phyloP scores from a whole-genome alignment of 345 rosid genomes.

The Litchi chinensis region DNA sequence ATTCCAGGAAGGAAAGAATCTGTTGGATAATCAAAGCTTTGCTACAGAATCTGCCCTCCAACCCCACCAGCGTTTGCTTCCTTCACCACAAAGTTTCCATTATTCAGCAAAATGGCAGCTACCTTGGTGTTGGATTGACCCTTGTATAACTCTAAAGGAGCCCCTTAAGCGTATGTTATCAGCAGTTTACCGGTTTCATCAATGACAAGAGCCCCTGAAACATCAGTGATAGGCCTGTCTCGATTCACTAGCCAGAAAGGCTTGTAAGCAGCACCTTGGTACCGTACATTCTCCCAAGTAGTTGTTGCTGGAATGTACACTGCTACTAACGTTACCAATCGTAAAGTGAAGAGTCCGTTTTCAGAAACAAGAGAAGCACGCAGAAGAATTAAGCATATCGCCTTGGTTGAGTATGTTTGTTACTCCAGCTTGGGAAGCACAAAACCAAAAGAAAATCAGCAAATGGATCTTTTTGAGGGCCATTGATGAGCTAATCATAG shows the following conservation, averaged over 20 bases:
- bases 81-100: background rate
- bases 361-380: background rate
- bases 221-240: background rate
- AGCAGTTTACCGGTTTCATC: background rate
- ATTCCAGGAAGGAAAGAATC: background rate
- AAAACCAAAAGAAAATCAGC: background rate
- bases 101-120: background rate
- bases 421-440: background rate
- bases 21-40: slow-evolving; percentile 7
- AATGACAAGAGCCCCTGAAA: background rate
- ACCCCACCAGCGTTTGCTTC: no score
- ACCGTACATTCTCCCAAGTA: no score
- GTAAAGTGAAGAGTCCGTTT: slow-evolving; percentile 1
- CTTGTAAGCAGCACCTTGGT: no score
- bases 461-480: background rate
- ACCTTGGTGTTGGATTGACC: background rate
- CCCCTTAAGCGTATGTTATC: background rate
- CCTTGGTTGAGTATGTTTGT: background rate
- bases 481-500: background rate
- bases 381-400: background rate
- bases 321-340: no score
- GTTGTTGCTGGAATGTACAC: no score
- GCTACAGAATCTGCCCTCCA: background rate
- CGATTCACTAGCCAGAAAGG: background rate
- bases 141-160: background rate